These are phyloP conservation scores for Periconia sp. DNA, from an alignment of 2,329 filamentous ascomycete genomes.

Conservation along the genomic window DNA sequence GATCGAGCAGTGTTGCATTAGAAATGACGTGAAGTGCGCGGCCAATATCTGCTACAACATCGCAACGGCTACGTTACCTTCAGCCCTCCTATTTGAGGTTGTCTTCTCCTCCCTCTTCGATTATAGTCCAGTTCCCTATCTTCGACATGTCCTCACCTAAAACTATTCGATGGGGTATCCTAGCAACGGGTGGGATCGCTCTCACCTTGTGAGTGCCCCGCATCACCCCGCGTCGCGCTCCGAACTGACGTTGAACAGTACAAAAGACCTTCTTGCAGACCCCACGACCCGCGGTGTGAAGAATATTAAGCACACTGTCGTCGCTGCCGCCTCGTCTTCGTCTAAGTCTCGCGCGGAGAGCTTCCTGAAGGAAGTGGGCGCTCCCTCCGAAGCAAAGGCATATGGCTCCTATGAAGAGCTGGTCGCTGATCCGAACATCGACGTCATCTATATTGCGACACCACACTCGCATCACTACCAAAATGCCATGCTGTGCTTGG, in stretches of 20 bases:
- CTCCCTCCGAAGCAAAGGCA: slow-evolving; percentile 70
- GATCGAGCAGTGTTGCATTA: too few relatives aligned
- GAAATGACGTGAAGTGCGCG: slow-evolving; percentile 1
- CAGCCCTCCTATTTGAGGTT: background rate
- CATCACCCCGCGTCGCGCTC: slow-evolving; percentile 17
- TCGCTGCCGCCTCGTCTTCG: slow-evolving; percentile 80
- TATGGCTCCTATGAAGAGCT: slow-evolving; percentile 86
- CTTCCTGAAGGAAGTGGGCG: slow-evolving; percentile 74
- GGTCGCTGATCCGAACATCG: slow-evolving; percentile 77
- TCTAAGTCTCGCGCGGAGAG: slow-evolving; percentile 71
- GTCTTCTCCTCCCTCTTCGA: background rate
- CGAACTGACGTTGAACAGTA: slow-evolving; percentile 37
- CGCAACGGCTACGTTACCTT: background rate
- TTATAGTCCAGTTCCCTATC: background rate
- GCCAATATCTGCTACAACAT: background rate
- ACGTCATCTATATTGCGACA: slow-evolving; percentile 88
- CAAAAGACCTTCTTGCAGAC: slow-evolving; percentile 78
- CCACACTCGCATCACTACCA: slow-evolving; percentile 94
- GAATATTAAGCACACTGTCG: slow-evolving; percentile 78
- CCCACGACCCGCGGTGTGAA: slow-evolving; percentile 71
- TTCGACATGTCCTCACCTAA: slow-evolving; percentile 41
- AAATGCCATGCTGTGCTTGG: slow-evolving; percentile 82
- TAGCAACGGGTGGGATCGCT: slow-evolving; percentile 57
- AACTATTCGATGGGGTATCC: slow-evolving; percentile 53
- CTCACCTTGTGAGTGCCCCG: slow-evolving; percentile 48